These are phyloP conservation scores for Melaleuca alternifolia DNA, from an alignment of 345 rosid genomes.

Conservation along the genomic window DNA sequence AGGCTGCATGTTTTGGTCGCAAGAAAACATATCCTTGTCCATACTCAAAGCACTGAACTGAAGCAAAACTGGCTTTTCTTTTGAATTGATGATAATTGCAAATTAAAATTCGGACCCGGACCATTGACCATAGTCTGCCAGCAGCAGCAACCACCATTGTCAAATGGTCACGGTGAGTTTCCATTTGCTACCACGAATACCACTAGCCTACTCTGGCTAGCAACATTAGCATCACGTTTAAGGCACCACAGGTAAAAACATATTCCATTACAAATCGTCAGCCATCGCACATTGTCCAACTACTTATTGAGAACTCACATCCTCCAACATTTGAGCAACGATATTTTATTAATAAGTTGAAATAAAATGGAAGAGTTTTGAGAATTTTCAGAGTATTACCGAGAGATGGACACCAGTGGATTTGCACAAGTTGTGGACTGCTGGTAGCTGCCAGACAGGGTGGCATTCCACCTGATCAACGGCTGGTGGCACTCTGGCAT, in stretches of 20 bases:
- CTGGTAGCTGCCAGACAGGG: constrained; percentile 56
- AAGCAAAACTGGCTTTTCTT: not conserved
- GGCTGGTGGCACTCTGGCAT: constrained; percentile 38
- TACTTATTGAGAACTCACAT: not conserved
- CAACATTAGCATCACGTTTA: not conserved
- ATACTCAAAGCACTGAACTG: not conserved
- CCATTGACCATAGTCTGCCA: not conserved
- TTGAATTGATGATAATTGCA: not conserved
- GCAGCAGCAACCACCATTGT: not conserved
- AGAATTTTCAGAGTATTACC: constrained; percentile 1
- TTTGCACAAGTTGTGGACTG: constrained; percentile 40
- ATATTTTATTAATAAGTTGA: not conserved
- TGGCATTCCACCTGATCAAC: constrained; percentile 61
- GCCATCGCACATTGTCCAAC: not conserved
- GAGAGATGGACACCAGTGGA: constrained; percentile 42
- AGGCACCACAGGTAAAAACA: not conserved
- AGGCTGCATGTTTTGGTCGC: not conserved
- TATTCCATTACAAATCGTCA: not conserved
- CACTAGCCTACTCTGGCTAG: not conserved
- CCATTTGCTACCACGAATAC: not conserved
- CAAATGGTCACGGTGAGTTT: not conserved
- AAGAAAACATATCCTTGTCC: not conserved
- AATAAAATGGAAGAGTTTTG: not conserved
- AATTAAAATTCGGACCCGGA: not conserved
- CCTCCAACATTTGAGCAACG: not conserved